Evolutionary conservation across 2,329 filamentous ascomycete genomes (phyloP).

Genomic region (Macrophomina phaseolina): DNA sequence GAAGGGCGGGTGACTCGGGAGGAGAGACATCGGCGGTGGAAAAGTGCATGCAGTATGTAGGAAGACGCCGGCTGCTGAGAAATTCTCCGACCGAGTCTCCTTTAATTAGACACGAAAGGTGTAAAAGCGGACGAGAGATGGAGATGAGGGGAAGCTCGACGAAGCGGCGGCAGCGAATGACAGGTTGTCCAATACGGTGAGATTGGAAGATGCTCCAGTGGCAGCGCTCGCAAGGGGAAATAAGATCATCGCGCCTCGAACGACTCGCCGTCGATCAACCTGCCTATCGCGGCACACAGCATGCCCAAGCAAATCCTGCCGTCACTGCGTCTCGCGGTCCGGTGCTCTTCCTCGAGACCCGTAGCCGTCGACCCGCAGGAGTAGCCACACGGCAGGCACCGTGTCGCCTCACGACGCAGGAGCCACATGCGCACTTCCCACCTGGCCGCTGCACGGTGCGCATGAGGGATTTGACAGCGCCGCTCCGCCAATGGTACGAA

Average conservation of each 20-base stretch:
- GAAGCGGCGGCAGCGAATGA: too few relatives aligned
- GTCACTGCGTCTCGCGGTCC: background rate
- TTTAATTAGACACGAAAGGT: background rate
- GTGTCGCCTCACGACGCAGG: background rate
- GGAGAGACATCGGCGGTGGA: background rate
- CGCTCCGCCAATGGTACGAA: background rate
- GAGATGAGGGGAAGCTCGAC: too few relatives aligned
- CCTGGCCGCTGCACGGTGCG: too few relatives aligned
- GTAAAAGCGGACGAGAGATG: background rate
- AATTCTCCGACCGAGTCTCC: background rate
- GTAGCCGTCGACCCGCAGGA: background rate
- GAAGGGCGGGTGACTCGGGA: background rate
- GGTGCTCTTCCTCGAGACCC: background rate
- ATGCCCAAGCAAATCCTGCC: background rate
- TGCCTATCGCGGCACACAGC: background rate
- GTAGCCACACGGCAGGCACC: background rate
- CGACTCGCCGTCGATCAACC: background rate
- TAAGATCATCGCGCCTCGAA: background rate
- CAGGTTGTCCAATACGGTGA: too few relatives aligned
- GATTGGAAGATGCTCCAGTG: background rate
- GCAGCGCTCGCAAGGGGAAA: background rate
- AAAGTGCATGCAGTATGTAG: background rate
- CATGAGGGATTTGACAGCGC: background rate
- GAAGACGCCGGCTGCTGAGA: background rate
- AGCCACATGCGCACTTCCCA: too few relatives aligned